Evolutionary conservation across 2,329 filamentous ascomycete genomes (phyloP), one percentile per base, ranked within the genome.

Genomic region (Nannizziopsis barbatae): DNA sequence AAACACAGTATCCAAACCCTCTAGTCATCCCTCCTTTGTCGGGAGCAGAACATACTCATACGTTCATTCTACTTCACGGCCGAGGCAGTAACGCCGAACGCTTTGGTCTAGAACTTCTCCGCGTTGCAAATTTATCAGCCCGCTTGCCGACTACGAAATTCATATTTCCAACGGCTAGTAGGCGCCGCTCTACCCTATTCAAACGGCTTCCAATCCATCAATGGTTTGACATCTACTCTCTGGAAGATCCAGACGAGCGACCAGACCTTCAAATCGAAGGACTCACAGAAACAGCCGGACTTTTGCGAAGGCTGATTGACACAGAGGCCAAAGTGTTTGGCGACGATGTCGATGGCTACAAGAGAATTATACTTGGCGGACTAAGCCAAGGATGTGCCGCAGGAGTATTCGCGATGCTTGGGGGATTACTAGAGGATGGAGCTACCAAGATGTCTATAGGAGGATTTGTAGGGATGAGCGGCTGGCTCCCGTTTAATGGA

Each of bases 381-480:
- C 51, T 77, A n/a, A 76, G 75, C 55, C 72, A 76, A 52, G 75
- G 75, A 0, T 76, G 71, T 53, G 75, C 74, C 1, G 68, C 70
- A 55, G 61, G 63, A 0, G 53, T 76, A 8, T 61, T 68, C 15
- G 53, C 66, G 1, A 55, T 75, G 15, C 56, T 79, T 2, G 62
- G 59, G 14, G 61, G 60, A 7, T 56, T 55, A 42, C 52, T 53
- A 1, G n/a, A 15, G 4, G 32, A 14, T 14, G 33, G 22, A 27
- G 22, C 22, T 27, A 27, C 22, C 12, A 27, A 42, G 2, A 10
- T 22, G 5, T 49, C 54, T 0, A 42, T 74, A 1, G 71, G 69
- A 0, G 71, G 66, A 1, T 71, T 69, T 47, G 53, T 75, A 33
- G 71, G 72, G 1, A 72, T 74, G 66, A 69, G 68, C 53, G 71